Base-by-base conservation (phyloP, 2,329 filamentous ascomycete species). In the Alternaria gaisen region DNA sequence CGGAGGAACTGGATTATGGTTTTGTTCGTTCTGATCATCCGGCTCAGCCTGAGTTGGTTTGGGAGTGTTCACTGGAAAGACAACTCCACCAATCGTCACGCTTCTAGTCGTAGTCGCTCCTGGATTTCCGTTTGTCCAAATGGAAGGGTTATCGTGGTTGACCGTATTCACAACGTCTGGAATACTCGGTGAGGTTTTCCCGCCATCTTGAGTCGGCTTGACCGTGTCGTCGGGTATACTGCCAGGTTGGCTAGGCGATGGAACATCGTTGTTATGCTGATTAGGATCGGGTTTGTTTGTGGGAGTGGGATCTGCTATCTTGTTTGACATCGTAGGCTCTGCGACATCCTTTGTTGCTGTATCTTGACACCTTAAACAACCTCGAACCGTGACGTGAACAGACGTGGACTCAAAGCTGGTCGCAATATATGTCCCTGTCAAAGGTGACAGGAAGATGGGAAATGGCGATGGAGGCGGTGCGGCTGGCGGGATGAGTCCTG, bases 351-450 rank as follows among this genome's bases (percentile, higher is more conserved):
- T 36, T 20, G 40, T 26, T 6, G 44, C 46, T n/a, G 55, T 47
- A 14, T 51, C 42, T 16, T 64, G 41, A 32, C 68, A 68, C 51
- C 68, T 66, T 50, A 77, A 56, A 58, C 74, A 76, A 16, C 72
- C 73, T 32, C 58, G 59, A 34, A 66, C 62, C 9, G 74, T 74
- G 10, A 74, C 55, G 30, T 77, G 70, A 22, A 66, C 72, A 3
- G 70, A 71, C 2, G 72, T 75, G 10, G 69, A 63, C 41, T 56
- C 60, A 36, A 64, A 74, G 2, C 67, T 70, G n/a, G 68, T 73
- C 14, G 67, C 68, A 3, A 77, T 48, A 43, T 62, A 77, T 5
- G 72, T 74, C 3, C 44, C 38, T 14, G 71, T 63, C 11, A 63
- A 55, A n/a, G 68, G 34, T 61, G 59, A 64, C 59, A 20, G 30